Base-by-base conservation (phyloP, 148 eudicot genomes). In the Rhododendron henanense region DNA sequence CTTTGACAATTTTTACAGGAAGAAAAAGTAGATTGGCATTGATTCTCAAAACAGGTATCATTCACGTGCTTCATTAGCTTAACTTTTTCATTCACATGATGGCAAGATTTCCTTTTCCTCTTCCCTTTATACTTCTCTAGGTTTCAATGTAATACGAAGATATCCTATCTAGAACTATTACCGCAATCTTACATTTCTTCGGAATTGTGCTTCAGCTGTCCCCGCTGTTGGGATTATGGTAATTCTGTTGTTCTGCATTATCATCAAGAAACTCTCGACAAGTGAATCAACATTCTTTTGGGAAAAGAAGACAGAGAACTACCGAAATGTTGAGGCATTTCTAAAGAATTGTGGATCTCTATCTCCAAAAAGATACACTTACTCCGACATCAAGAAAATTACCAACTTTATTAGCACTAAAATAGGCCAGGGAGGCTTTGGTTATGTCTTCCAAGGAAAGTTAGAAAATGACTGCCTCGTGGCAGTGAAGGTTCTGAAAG, bases 351-450 rank as follows among this genome's bases (percentile, higher is more conserved):
- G 85, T 87, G 82, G 77, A 3, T 67, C 69, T 31, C 63, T 78
- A 1, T 51, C 76, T 39, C 75, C n/a, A 15, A 78, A 85, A 44
- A 41, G 82, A 28, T 85, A 67, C 25, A n/a, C 39, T 51, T 59
- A 77, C 7, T 37, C 73, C 5, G 69, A 77, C 4, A 61, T 77
- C 3, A 76, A 77, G 55, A 85, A 85, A 21, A 57, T 57, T 11
- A 77, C 83, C 77, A 61, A 78, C n/a, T 78, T 63, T 23, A 61
- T 85, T 47, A 44, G 0, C 21, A 14, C 5, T n/a, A 61, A 78
- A 63, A 77, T 85, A 21, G 83, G 87, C 1, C 83, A 78, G 33
- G 87, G 87, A 23, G 87, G 87, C 5, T 78, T 11, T 79, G 84
- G 84, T 3, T 11, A 39, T 61, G 81, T 86, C 19, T 86, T 15